phyloP scores from a whole-genome alignment of 306 rosid genomes.

The Ormosia emarginata region DNA sequence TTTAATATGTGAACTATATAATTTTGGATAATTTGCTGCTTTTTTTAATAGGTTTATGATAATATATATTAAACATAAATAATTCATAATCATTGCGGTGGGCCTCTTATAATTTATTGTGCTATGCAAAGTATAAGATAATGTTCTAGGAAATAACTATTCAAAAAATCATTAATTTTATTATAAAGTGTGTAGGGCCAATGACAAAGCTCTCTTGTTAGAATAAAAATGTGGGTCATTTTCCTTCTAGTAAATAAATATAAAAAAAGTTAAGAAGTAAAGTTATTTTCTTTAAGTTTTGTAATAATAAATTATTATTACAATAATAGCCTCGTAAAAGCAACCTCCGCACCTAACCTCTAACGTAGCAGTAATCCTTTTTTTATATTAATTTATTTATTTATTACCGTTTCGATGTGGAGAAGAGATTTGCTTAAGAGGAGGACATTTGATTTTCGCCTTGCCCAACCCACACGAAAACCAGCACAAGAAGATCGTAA shows the following conservation, averaged over 20 bases:
- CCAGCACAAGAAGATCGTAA: background rate
- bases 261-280: background rate
- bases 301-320: background rate
- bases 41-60: background rate
- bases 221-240: constrained; percentile 14
- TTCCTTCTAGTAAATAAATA: background rate
- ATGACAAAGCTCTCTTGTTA: constrained; percentile 26
- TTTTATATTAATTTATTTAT: background rate
- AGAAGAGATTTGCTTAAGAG: constrained; percentile 8
- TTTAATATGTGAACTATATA: too few species aligned
- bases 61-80: background rate
- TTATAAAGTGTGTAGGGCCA: constrained; percentile 21
- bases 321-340: background rate
- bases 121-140: background rate
- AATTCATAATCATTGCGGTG: constrained; percentile 33
- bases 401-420: background rate
- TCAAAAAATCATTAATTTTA: background rate
- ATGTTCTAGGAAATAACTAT: background rate
- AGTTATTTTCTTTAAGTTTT: background rate
- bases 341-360: constrained; percentile 18
- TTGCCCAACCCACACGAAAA: constrained; percentile 25
- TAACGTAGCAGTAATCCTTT: background rate
- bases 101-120: constrained; percentile 20
- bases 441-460: constrained; percentile 7
- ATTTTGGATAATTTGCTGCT: too few species aligned